Evolutionary conservation across 208 protist genomes (phyloP), one percentile per base, ranked within the genome.

Genomic region (Leishmania mexicana): DNA sequence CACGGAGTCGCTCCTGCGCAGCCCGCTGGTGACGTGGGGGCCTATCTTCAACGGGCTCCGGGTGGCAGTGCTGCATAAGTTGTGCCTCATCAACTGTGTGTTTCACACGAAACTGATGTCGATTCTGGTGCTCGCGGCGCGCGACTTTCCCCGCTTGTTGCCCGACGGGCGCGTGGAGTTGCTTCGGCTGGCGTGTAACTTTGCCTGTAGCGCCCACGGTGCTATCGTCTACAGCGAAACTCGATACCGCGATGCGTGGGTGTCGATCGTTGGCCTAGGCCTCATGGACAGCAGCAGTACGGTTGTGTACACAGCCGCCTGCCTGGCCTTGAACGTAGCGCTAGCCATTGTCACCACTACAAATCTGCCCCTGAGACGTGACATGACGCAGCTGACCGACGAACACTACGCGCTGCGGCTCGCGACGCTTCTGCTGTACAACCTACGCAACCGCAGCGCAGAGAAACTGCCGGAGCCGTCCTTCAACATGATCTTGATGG

Each of bases 101-200:
- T 96, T 92, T 81, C 85, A 95, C 67, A 65, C 81, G 0, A 60
- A 78, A 35, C 77, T 98, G 60, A 51, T 94, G 31, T 81, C 80
- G 28, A 76, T 92, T 13, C 70, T 98, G 7, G 57, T 88, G 17
- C 85, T 85, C 65, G 91, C 79, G 1, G 79, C 79, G 2, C 81
- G 88, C 2, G 91, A 94, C 79, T 96, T 96, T 81, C 80, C 88
- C 0, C 80, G 83, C 7, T 81, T 98, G 81, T 76, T 89, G 31
- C 83, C 85, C 24, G 92, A 90, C 57, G 93, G 90, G 2, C 86
- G 88, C 1, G 75, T 98, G 7, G 88, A 82, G 11, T 81, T 98
- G 17, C 79, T 96, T 60, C 89, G 93, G 1, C 76, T 96, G 38
- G 77, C 95, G 45, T 96, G 92, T 83, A 98, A 98, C 83, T 79